These are phyloP conservation scores for Phlebiopsis flavidoalba DNA, from an alignment of 768 basidiomycete genomes.

Conservation along the genomic window DNA sequence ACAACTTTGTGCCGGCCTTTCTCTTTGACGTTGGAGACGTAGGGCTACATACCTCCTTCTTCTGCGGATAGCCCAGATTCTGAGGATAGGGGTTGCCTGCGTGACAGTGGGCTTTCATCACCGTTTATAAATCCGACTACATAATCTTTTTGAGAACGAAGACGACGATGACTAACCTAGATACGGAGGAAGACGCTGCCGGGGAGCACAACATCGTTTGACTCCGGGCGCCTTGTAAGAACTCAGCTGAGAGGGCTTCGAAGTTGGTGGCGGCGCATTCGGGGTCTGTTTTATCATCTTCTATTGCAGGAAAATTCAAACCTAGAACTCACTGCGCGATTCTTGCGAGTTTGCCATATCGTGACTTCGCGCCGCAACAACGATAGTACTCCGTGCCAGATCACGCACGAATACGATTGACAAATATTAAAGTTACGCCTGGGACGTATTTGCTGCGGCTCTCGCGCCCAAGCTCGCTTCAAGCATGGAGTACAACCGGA, in stretches of 20 bases:
- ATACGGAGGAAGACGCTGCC: background rate
- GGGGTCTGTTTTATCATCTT: background rate
- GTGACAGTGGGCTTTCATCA: slow-evolving; percentile 26
- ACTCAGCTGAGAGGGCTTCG: background rate
- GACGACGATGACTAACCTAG: slow-evolving; percentile 6
- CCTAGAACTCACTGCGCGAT: too few species aligned
- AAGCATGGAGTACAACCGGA: slow-evolving; percentile 32
- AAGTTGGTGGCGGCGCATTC: background rate
- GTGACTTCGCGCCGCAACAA: slow-evolving; percentile 27
- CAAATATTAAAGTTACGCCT: slow-evolving; percentile 30
- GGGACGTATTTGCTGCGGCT: slow-evolving; percentile 30
- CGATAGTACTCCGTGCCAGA: slow-evolving; percentile 33
- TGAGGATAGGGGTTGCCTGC: background rate
- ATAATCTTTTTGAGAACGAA: slow-evolving; percentile 33
- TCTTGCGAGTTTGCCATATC: slow-evolving; percentile 43
- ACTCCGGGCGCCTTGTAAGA: background rate
- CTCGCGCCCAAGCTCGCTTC: slow-evolving; percentile 28
- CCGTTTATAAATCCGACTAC: slow-evolving; percentile 33
- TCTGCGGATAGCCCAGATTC: slow-evolving; percentile 10
- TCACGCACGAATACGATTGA: slow-evolving; percentile 29
- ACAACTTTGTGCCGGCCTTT: slow-evolving; percentile 30
- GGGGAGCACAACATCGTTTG: background rate
- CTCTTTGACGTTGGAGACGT: slow-evolving; percentile 40
- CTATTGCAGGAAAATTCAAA: background rate
- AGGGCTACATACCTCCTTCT: slow-evolving; percentile 33